phyloP scores from a whole-genome alignment of 768 basidiomycete genomes.

The Termitomyces sp. region DNA sequence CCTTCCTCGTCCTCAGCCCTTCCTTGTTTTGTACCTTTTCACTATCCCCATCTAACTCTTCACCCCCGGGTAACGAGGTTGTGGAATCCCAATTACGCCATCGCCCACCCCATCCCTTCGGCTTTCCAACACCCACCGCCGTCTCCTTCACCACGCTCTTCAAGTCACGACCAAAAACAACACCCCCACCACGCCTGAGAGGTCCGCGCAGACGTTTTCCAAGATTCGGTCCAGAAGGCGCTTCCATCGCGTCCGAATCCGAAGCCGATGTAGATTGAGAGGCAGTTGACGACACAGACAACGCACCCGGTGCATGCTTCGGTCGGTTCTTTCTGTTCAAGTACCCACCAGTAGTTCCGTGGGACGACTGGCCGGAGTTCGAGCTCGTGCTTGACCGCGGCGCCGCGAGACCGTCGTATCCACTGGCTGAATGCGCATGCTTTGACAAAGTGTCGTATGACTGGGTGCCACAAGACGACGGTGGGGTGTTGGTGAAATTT shows the following conservation, averaged over 20 bases:
- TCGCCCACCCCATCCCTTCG: conserved; percentile 14
- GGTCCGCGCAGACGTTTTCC: conserved; percentile 57
- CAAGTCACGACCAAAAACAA: conserved; percentile 67
- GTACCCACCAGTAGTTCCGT: background rate
- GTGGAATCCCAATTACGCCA: conserved; percentile 19
- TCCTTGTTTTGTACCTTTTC: conserved; percentile 6
- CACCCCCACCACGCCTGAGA: conserved; percentile 27
- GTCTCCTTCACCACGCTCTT: conserved; percentile 51
- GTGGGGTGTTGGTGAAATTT: conserved; percentile 18
- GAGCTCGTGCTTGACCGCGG: conserved; percentile 11
- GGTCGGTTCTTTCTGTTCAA: conserved; percentile 26
- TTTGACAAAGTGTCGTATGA: conserved; percentile 13
- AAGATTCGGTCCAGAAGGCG: conserved; percentile 40
- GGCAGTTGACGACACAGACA: conserved; percentile 51
- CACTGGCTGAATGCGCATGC: conserved; percentile 4
- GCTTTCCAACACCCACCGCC: conserved; percentile 30
- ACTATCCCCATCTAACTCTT: conserved; percentile 17
- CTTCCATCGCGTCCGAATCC: conserved; percentile 27
- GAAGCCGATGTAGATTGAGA: conserved; percentile 16
- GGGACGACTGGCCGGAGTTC: conserved; percentile 12
- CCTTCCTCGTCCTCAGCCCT: conserved; percentile 12
- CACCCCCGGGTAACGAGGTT: conserved; percentile 4
- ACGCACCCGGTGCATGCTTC: conserved; percentile 52
- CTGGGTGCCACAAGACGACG: conserved; percentile 26
- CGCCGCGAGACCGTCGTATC: conserved; percentile 3